These are phyloP conservation scores for Clarireedia sp. DNA, from an alignment of 2,329 filamentous ascomycete species.

Conservation along the genomic window DNA sequence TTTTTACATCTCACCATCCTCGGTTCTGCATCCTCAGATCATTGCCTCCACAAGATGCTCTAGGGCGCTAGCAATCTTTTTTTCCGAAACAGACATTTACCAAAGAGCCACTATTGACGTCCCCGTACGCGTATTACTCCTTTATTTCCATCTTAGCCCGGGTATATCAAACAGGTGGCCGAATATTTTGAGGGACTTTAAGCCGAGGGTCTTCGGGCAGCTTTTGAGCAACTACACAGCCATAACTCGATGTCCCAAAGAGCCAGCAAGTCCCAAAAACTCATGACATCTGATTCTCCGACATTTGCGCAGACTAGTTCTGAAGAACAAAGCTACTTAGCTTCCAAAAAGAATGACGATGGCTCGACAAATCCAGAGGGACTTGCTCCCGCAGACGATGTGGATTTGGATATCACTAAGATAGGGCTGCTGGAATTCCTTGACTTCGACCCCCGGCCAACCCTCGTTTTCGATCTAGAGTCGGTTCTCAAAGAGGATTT, in stretches of 20 bases:
- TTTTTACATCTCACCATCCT: too few relatives aligned
- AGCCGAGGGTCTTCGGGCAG: neutral
- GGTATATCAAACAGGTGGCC: neutral
- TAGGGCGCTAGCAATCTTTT: too few relatives aligned
- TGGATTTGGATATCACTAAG: neutral
- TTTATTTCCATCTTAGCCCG: too few relatives aligned
- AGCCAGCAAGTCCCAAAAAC: slow-evolving; percentile 6
- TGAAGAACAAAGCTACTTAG: neutral
- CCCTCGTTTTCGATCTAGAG: slow-evolving; percentile 56
- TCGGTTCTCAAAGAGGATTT: slow-evolving; percentile 34
- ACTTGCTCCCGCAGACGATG: neutral
- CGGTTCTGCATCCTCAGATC: too few relatives aligned
- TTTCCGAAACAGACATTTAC: too few relatives aligned
- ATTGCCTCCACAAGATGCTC: too few relatives aligned
- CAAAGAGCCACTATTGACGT: too few relatives aligned
- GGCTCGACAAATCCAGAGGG: neutral
- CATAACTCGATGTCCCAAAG: neutral
- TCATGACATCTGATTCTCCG: slow-evolving; percentile 5
- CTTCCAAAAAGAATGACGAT: slow-evolving; percentile 2
- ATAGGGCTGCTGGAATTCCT: slow-evolving; percentile 46
- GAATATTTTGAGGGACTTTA: neutral
- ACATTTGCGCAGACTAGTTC: neutral
- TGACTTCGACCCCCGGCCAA: slow-evolving; percentile 65
- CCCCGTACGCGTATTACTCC: too few relatives aligned
- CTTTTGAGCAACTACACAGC: neutral